Evolutionary conservation across 75 land plant genomes (phyloP).

Genomic region (Selaginella moellendorffii): DNA sequence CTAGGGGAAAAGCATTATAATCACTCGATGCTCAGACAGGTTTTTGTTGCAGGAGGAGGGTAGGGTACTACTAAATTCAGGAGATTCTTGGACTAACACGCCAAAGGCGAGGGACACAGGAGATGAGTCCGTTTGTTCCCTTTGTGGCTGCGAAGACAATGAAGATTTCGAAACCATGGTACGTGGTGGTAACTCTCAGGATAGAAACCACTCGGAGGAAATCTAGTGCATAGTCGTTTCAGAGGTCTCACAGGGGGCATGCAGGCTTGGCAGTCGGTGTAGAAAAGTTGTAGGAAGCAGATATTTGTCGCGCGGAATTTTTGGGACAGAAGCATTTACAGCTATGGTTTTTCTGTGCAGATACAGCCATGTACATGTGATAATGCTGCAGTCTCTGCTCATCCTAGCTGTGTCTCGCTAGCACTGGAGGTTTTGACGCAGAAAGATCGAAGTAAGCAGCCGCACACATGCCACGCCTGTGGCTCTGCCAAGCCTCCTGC

Average conservation of each 20-base stretch:
- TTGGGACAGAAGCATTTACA: not conserved
- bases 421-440: conserved; percentile 6
- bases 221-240: too few species aligned
- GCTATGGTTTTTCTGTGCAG: conserved; percentile 6
- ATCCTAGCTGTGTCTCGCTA: conserved; percentile 15
- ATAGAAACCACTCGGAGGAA: too few species aligned
- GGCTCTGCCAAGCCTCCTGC: not conserved
- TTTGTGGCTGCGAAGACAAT: conserved; percentile 38
- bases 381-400: conserved; percentile 20
- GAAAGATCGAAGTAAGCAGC: conserved; percentile 2
- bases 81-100: conserved; percentile 13
- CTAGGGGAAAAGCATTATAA: too few species aligned
- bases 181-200: too few species aligned
- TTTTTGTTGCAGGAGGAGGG: conserved; percentile 15
- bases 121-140: conserved; percentile 13
- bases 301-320: not conserved
- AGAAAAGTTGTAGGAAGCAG: not conserved
- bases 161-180: conserved; percentile 25
- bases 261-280: too few species aligned
- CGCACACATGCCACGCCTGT: conserved; percentile 7
- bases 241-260: not conserved
- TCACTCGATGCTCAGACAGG: not conserved
- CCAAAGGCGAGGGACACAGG: not conserved
- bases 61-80: conserved; percentile 6
- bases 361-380: conserved; percentile 21